Percentiles rank a stretch among this genome's conserved stretches.
These are phyloP conservation scores for Aspergillus sp. DNA, from an alignment of 2,329 filamentous ascomycete species.

Conservation along the genomic window DNA sequence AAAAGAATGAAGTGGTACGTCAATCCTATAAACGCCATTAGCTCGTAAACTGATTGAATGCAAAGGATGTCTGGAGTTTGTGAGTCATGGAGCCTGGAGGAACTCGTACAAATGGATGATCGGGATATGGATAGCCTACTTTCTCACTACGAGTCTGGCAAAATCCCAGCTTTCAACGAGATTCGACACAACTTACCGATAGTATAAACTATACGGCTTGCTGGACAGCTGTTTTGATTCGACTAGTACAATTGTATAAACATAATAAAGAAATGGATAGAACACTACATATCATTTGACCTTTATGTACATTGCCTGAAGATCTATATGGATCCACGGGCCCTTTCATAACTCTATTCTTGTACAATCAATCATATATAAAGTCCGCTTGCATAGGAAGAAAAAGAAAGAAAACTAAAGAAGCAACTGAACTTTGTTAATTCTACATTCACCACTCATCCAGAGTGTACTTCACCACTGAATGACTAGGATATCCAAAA, in stretches of 20 bases:
- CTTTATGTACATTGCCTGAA: too few species aligned
- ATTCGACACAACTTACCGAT: conserved; percentile 18
- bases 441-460: conserved; percentile 16
- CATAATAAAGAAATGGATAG: too few species aligned
- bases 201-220: neutral
- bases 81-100: conserved; percentile 77
- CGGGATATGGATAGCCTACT: conserved; percentile 82
- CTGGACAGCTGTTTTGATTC: too few species aligned
- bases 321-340: too few species aligned
- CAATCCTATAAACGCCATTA: neutral
- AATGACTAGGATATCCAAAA: conserved; percentile 26
- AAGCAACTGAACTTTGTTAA: conserved; percentile 5
- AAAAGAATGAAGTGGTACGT: conserved; percentile 85
- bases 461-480: conserved; percentile 3
- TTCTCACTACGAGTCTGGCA: conserved; percentile 57
- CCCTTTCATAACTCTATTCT: too few species aligned
- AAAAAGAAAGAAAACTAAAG: neutral
- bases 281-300: too few species aligned
- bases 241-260: too few species aligned
- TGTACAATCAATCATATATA: too few species aligned
- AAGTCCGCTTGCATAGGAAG: neutral
- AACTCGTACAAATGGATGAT: conserved; percentile 76
- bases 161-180: conserved; percentile 33
- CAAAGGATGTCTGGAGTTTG: conserved; percentile 86
- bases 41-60: neutral